A percentile compares a stretch with the other conserved stretches of the same genome.
phyloP scores from a whole-genome alignment of 306 rosid genomes.

The Malus fusca region DNA sequence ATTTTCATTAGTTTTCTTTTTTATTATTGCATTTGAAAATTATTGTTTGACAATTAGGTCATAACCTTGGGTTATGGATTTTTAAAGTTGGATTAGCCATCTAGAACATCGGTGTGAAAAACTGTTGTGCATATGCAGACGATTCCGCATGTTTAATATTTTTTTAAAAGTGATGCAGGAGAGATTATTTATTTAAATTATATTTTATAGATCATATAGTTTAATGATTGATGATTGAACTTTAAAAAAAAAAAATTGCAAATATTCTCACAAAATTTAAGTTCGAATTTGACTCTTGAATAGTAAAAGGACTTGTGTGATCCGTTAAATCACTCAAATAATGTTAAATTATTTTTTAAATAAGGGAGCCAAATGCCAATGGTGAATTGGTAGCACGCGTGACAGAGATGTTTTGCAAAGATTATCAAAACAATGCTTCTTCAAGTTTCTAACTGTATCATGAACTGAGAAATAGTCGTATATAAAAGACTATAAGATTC shows the following conservation, averaged over 20 bases:
- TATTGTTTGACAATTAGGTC: neutral
- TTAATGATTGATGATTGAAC: no score
- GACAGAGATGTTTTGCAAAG: neutral
- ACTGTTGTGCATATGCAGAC: neutral
- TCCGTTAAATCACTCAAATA: neutral
- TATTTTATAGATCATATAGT: no score
- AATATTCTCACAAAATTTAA: neutral
- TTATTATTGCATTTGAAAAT: neutral
- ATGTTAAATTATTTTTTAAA: neutral
- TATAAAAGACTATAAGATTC: neutral
- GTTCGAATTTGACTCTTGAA: neutral
- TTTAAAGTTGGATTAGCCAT: no score
- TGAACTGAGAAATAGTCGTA: neutral
- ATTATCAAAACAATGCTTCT: neutral
- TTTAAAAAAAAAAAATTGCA: neutral
- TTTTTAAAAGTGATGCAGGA: no score
- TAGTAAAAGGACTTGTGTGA: neutral
- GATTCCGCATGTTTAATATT: no score
- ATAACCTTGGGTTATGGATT: neutral
- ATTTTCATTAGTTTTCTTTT: no score
- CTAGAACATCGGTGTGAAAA: no score
- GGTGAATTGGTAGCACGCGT: neutral
- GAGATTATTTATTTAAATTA: no score
- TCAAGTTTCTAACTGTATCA: neutral
- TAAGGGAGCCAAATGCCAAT: neutral